Base-by-base conservation (phyloP, 1,284 basidiomycete genomes). In the Malassezia obtusa region DNA sequence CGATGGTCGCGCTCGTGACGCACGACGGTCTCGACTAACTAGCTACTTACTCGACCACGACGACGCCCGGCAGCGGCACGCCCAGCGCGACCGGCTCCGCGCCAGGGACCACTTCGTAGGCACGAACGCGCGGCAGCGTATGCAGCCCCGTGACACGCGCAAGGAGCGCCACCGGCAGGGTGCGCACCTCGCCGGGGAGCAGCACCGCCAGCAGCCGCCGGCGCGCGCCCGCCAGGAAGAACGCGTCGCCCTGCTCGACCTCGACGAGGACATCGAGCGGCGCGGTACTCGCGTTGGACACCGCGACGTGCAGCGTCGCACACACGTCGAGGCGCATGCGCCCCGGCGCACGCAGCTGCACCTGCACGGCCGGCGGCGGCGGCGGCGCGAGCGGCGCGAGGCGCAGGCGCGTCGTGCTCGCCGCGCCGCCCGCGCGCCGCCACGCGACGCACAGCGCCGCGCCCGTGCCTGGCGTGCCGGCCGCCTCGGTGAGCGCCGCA, bases 1-100 rank as follows among this genome's bases (percentile, higher is more conserved):
- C 85, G 0, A 89, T 89, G 75, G 77, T 84, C 54, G 81, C 81
- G 4, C 74, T 89, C 21, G 74, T 90, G 17, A 79, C 79, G 17
- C 75, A 79, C 28, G 85, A 75, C 35, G 74, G 73, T 6, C 24
- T 43, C 11, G 22, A 44, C 15, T 50, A 50, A 21, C n/a, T 12
- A 30, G 28, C 22, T 36, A 25, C 10, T 32, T 31, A 36, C 25
- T 25, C 41, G 12, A 45, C 43, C 21, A 25, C 26, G n/a, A 50
- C 30, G 5, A 49, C 30, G 28, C 43, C 43, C 14, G 43, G 25
- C 26, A 14, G n/a, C 17, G 43, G 43, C 43, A 25, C 24, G 22
- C 22, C 32, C 4, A 45, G 28, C 22, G 43, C 7, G 12, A 45
- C 12, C 15, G 40, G n/a, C 22, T 38, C 35, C 12, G 12, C 15